Percentiles rank a stretch among this genome's conserved stretches.
phyloP scores from a whole-genome alignment of 495 filamentous ascomycete genomes.

The Eremomyces bilateralis region DNA sequence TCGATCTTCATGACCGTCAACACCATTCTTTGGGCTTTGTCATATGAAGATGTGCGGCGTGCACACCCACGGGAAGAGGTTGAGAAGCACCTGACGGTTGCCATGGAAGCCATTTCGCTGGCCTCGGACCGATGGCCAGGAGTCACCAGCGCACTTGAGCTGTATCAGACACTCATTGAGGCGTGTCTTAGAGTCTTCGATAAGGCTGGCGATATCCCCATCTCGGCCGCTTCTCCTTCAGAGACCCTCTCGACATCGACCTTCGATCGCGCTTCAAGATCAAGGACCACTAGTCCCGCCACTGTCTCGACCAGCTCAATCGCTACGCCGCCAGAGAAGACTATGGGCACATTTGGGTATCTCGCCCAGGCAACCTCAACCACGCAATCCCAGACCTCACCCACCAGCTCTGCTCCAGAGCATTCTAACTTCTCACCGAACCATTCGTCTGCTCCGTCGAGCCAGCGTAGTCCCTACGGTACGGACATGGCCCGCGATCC shows the following conservation, averaged over 20 bases:
- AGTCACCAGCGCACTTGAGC: constrained; percentile 53
- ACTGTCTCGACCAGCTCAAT: constrained; percentile 10
- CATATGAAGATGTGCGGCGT: constrained; percentile 58
- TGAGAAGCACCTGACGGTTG: constrained; percentile 42
- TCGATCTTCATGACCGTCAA: constrained; percentile 73
- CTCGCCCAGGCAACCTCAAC: constrained; percentile 8
- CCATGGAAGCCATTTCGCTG: constrained; percentile 49
- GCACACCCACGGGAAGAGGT: constrained; percentile 48
- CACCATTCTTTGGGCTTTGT: constrained; percentile 70
- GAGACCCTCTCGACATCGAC: constrained; percentile 13
- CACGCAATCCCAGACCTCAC: constrained; percentile 5
- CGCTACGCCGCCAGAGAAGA: constrained; percentile 13
- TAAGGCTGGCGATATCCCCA: constrained; percentile 35
- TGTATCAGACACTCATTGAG: constrained; percentile 58
- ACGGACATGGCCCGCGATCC: no score
- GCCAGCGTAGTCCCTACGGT: no score
- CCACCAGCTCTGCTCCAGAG: background rate
- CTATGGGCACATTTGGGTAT: constrained; percentile 14
- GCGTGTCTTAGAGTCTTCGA: constrained; percentile 71
- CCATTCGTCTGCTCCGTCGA: no score
- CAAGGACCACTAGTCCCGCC: constrained; percentile 15
- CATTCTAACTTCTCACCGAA: no score
- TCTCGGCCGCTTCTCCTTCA: constrained; percentile 35
- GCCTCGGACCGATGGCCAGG: constrained; percentile 78
- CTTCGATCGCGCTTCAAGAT: constrained; percentile 6